A percentile compares a stretch with the other conserved stretches of the same genome.
Conservation (phyloP, 73 alveolate genomes). For the Tetrahymena elliotti region DNA sequence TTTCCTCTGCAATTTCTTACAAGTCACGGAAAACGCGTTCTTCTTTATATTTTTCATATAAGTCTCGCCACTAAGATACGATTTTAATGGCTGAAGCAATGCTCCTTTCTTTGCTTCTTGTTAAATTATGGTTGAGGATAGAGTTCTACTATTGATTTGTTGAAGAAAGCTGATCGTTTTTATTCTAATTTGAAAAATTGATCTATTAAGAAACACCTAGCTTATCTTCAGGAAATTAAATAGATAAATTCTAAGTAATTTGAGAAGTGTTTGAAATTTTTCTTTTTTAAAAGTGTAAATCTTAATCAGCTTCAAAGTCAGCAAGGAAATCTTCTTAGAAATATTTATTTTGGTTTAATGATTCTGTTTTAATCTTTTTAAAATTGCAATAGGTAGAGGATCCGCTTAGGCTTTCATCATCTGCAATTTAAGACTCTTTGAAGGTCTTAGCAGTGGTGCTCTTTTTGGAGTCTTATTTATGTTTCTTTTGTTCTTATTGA, state of each 20-base stretch:
- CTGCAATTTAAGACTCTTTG: not conserved
- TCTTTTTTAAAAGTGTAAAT: not conserved
- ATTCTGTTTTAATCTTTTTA: not conserved
- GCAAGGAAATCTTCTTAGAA: not conserved
- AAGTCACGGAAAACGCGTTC: not conserved
- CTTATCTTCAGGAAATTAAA: not conserved
- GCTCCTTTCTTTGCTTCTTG: not conserved
- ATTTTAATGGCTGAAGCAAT: not conserved
- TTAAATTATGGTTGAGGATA: not conserved
- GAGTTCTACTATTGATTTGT: not conserved
- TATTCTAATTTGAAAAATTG: not conserved
- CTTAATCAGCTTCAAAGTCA: not conserved
- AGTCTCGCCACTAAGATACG: not conserved
- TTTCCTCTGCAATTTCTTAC: not conserved
- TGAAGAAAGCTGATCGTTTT: not conserved
- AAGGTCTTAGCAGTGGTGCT: not conserved
- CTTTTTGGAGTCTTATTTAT: not conserved
- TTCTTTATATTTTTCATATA: not conserved
- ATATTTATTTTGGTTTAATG: not conserved
- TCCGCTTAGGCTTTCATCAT: not conserved
- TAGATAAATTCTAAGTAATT: not conserved
- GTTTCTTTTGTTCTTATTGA: not conserved
- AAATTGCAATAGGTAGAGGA: not conserved
- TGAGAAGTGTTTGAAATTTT: not conserved
- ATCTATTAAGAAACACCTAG: not conserved